Base-by-base conservation (phyloP, 2,329 filamentous ascomycete species). In the Aspergillus bombycis region DNA sequence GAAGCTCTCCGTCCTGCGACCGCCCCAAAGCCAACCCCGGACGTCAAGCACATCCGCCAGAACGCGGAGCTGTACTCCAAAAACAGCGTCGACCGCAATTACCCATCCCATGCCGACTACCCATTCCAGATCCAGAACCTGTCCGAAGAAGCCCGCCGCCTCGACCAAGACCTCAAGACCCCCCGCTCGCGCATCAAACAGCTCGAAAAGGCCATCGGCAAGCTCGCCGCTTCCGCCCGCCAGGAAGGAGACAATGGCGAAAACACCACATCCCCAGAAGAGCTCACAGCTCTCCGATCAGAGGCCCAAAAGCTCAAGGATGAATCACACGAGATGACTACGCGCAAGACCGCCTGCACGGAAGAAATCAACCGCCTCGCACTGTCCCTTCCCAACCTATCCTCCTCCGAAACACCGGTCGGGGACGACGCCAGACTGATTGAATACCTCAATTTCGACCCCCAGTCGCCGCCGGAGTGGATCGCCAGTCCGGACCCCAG, bases 11-110 rank as follows among this genome's bases (percentile, higher is more conserved):
- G 89, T 45, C 91, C 91, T 5, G 83, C 90, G 1, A 89, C 86
- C 58, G 93, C 92, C 16, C 93, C 93, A 12, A 94, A 92, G 75
- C 88, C 92, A 30, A 86, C 86, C 54, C 85, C 96, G 68, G 91
- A 97, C 80, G 85, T 96, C 75, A 94, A 92, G 77, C 90, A 95
- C 80, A 97, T 99, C 76, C 93, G 94, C 62, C 86, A 93, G 73
- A 91, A 96, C 78, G 88, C 91, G 19, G 87, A 89, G 16, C 84
- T 96, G 19, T 91, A 97, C 82, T 86, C 91, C 70, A 84, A 90
- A 68, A 98, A 96, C 74, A 96, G 92, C 79, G 76, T 90, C 64
- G 89, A 93, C 69, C 89, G 95, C 70, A 97, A 97, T 77, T 97
- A 97, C 80, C 83, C 77, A 16, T 76, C 79, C 0, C 83, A 85